These are phyloP conservation scores for Allium cepa DNA, from an alignment of 106 monocot genomes.

Conservation along the genomic window DNA sequence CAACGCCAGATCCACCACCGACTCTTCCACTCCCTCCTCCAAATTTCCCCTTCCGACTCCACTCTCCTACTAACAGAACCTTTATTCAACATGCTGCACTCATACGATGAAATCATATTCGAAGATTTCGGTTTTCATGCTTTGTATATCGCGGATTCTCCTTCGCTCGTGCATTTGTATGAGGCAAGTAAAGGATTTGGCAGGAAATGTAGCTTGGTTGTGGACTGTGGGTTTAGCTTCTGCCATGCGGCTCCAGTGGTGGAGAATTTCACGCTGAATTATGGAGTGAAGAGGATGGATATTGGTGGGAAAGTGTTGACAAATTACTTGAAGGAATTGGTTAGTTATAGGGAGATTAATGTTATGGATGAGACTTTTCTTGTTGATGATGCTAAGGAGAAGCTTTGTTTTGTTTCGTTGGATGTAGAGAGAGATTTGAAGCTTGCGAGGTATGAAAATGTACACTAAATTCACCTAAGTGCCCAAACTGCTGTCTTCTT, in stretches of 20 bases:
- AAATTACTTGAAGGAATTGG: slow-evolving; percentile 90
- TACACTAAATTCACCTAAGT: too few relatives aligned
- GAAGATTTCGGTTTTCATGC: slow-evolving; percentile 80
- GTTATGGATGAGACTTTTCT: slow-evolving; percentile 93
- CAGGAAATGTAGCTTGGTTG: slow-evolving; percentile 73
- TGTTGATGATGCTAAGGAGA: slow-evolving; percentile 91
- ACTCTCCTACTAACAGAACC: slow-evolving; percentile 93
- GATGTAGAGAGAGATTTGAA: slow-evolving; percentile 66
- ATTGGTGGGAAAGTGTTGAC: slow-evolving; percentile 93
- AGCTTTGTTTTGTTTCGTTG: slow-evolving; percentile 87
- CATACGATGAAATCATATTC: slow-evolving; percentile 87
- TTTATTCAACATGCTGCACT: slow-evolving; percentile 67
- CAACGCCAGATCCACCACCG: slow-evolving; percentile 83
- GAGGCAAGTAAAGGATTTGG: slow-evolving; percentile 45
- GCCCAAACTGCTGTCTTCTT: too few relatives aligned
- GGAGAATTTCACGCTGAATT: slow-evolving; percentile 83
- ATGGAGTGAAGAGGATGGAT: slow-evolving; percentile 66
- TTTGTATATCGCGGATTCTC: slow-evolving; percentile 65
- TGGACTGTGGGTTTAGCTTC: slow-evolving; percentile 94
- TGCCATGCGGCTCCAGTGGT: slow-evolving; percentile 84
- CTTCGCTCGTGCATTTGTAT: slow-evolving; percentile 84
- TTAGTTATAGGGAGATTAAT: slow-evolving; percentile 82
- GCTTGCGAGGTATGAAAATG: slow-evolving; percentile 51
- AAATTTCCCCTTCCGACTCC: slow-evolving; percentile 33
- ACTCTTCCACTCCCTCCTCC: slow-evolving; percentile 43